Conservation (phyloP, 352 stramenopile species). For the Globisporangium abappressorium region DNA sequence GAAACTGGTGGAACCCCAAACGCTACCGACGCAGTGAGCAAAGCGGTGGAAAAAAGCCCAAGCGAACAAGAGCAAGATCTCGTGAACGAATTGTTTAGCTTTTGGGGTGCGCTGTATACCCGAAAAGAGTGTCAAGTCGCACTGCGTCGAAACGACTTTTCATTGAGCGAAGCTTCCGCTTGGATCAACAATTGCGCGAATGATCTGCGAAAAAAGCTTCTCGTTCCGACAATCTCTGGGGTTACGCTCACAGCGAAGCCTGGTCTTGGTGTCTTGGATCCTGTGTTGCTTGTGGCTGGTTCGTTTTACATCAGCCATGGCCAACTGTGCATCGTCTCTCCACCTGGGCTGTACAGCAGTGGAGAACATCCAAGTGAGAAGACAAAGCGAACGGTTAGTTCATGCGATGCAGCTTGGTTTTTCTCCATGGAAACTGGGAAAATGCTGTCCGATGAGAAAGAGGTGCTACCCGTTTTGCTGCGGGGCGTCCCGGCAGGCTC, state of each 20-base stretch:
- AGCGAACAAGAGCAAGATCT: conserved; percentile 24
- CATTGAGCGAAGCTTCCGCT: conserved; percentile 34
- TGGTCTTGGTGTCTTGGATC: conserved; percentile 46
- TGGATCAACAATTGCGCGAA: conserved; percentile 48
- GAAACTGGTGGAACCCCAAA: conserved; percentile 17
- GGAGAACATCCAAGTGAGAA: conserved; percentile 36
- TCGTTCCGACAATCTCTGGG: conserved; percentile 37
- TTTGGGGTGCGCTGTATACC: conserved; percentile 66
- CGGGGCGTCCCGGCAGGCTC: conserved; percentile 63
- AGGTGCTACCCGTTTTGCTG: conserved; percentile 37
- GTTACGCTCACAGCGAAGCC: conserved; percentile 30
- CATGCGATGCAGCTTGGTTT: conserved; percentile 65
- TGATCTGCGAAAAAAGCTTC: conserved; percentile 39
- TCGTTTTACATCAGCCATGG: conserved; percentile 63
- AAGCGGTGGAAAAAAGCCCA: neutral
- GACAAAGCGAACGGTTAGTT: conserved; percentile 39
- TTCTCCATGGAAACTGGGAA: conserved; percentile 52
- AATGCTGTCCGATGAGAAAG: conserved; percentile 23
- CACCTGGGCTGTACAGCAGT: conserved; percentile 51
- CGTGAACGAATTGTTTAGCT: conserved; percentile 39
- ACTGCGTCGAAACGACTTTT: conserved; percentile 40
- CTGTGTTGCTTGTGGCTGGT: conserved; percentile 67
- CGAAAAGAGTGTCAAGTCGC: conserved; percentile 59
- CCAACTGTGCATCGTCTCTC: conserved; percentile 63
- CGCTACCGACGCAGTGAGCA: conserved; percentile 5